A percentile compares a stretch with the other conserved stretches of the same genome.
These are phyloP conservation scores for Xylaria curta DNA, from an alignment of 495 filamentous ascomycete species.

Conservation along the genomic window DNA sequence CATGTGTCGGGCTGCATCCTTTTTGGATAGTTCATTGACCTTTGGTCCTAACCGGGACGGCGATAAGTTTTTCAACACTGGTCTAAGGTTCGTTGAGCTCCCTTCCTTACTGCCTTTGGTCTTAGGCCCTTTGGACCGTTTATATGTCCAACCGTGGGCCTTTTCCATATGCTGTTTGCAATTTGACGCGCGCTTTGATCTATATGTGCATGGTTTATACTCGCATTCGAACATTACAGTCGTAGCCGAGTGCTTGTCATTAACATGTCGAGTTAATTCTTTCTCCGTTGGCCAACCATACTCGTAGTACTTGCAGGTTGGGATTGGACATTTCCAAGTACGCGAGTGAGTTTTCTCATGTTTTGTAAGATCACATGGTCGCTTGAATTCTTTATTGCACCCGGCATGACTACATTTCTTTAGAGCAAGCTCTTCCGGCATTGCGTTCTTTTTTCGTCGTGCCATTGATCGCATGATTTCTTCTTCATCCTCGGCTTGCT, in stretches of 20 bases:
- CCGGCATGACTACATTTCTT: conserved; percentile 68
- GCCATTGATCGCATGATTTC: conserved; percentile 87
- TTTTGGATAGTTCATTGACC: no score
- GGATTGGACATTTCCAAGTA: conserved; percentile 87
- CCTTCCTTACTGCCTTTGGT: conserved; percentile 48
- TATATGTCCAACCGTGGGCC: conserved; percentile 86
- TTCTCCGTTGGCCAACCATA: conserved; percentile 97
- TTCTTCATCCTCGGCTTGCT: conserved; percentile 70
- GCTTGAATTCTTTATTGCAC: conserved; percentile 91
- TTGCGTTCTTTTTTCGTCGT: conserved; percentile 78
- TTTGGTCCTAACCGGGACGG: no score
- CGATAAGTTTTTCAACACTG: conserved; percentile 58
- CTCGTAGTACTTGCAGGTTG: conserved; percentile 82
- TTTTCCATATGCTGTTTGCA: conserved; percentile 99
- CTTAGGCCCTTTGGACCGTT: conserved; percentile 80
- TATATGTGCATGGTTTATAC: conserved; percentile 87
- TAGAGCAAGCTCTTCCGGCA: conserved; percentile 73
- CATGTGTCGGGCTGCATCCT: no score
- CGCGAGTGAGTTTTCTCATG: conserved; percentile 97
- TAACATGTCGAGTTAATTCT: conserved; percentile 91
- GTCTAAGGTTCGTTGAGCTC: conserved; percentile 58
- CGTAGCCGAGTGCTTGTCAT: conserved; percentile 88
- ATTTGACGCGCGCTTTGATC: conserved; percentile 95
- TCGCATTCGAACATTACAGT: conserved; percentile 80
- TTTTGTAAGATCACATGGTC: conserved; percentile 90